These are phyloP conservation scores for Lasiosphaeriaceae sp. DNA, from an alignment of 495 filamentous ascomycete genomes.

Conservation along the genomic window DNA sequence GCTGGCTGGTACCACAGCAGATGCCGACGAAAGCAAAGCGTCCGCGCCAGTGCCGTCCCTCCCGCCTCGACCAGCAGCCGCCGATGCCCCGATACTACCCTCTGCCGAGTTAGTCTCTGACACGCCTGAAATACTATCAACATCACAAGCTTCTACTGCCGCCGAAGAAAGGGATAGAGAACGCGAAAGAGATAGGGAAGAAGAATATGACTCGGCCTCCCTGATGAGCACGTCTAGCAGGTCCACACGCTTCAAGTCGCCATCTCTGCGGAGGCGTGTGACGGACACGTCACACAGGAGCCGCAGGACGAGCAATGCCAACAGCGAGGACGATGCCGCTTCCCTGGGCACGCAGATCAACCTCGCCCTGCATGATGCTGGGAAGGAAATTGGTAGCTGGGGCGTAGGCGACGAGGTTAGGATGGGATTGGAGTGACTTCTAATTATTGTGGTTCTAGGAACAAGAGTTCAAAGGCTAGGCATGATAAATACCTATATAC, in stretches of 20 bases:
- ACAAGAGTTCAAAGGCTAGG: too few relatives aligned
- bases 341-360: slow-evolving; percentile 22
- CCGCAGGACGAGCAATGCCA: slow-evolving; percentile 18
- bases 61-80: background rate
- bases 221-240: slow-evolving; percentile 27
- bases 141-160: background rate
- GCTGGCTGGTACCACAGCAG: slow-evolving; percentile 6
- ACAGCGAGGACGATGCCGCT: slow-evolving; percentile 27
- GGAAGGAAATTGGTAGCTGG: slow-evolving; percentile 27
- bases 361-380: slow-evolving; percentile 29
- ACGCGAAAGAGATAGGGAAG: slow-evolving; percentile 6
- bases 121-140: background rate
- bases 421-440: slow-evolving; percentile 33
- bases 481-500: too few relatives aligned
- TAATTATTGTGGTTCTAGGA: too few relatives aligned
- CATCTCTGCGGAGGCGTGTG: slow-evolving; percentile 12
- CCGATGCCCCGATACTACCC: background rate
- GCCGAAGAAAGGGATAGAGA: slow-evolving; percentile 13
- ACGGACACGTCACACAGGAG: slow-evolving; percentile 18
- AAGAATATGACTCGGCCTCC: slow-evolving; percentile 25
- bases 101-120: background rate
- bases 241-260: slow-evolving; percentile 22
- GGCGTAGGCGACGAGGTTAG: slow-evolving; percentile 36
- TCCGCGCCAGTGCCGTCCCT: slow-evolving; percentile 8
- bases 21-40: background rate